Evolutionary conservation across 2,329 filamentous ascomycete species (phyloP), one percentile per base, ranked within the genome.

Genomic region (Colletotrichum sp.): DNA sequence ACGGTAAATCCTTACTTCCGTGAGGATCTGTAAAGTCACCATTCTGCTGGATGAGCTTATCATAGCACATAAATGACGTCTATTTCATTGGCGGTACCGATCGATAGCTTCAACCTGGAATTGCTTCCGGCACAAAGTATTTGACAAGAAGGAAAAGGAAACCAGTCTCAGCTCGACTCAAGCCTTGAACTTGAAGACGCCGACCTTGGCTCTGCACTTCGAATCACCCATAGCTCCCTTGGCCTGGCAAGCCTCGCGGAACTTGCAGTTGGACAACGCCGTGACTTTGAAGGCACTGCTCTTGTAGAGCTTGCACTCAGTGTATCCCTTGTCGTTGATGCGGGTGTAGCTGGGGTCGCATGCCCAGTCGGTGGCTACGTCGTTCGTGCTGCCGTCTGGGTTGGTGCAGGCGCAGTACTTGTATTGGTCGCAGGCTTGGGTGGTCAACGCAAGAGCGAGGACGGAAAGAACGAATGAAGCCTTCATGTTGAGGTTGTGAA

Each of bases 31-130:
- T 13, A 0, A 48, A 21, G 10, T 13, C 43, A 21, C 2, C 1
- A 7, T 24, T 52, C 0, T 2, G 3, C n/a, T 24, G 3, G 43
- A 0, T 2, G 10, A 13, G 1, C 0, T 21, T 13, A 52, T 52
- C n/a, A 52, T 21, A 52, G 43, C 43, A 63, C 28, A 52, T 13
- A 24, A 52, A 3, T 52, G 43, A 52, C 43, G n/a, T 52, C 10
- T 52, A n/a, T 12, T 52, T 52, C 43, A 21, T 52, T 52, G 43
- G 43, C 43, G n/a, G n/a, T 52, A 52, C 43, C 43, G 43, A 52
- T 21, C 43, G 43, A 21, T 52, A 52, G 43, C 43, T 52, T 52
- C 43, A 52, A 52, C 43, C 43, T 52, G 43, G 43, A 52, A 13
- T 21, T 52, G 12, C n/a, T 52, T 52, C n/a, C 43, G 43, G 43